phyloP scores from a whole-genome alignment of 805 yeast genomes.

The Starmerella sp. region DNA sequence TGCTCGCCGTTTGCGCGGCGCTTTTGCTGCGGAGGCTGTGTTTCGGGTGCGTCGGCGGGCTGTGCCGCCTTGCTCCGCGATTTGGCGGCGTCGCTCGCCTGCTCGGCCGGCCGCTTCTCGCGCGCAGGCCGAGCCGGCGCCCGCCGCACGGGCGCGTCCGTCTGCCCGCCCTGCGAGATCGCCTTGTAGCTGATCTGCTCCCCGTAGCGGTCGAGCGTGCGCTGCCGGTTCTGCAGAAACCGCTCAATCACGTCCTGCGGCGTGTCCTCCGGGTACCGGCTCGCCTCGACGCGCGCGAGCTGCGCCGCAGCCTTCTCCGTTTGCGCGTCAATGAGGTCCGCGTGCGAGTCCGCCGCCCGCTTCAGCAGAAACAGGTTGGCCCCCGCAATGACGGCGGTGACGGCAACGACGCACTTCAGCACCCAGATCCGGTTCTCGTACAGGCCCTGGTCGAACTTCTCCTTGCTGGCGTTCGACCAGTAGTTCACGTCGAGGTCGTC shows the following conservation, averaged over 20 bases:
- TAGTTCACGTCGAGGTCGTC: constrained; percentile 9
- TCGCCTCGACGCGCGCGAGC: constrained; percentile 37
- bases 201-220: constrained; percentile 16
- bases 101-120: not conserved
- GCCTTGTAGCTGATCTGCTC: constrained; percentile 9
- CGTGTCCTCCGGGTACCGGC: constrained; percentile 43
- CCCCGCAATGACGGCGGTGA: constrained; percentile 32
- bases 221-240: constrained; percentile 35
- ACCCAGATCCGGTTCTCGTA: constrained; percentile 33
- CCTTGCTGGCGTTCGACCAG: constrained; percentile 27
- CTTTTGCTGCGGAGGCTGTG: not conserved
- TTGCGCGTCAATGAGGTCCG: constrained; percentile 17
- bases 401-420: constrained; percentile 35
- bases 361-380: constrained; percentile 32
- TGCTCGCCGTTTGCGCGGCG: constrained; percentile 1
- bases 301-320: constrained; percentile 27
- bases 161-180: not conserved
- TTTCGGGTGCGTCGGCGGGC: not conserved
- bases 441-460: constrained; percentile 33
- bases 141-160: not conserved
- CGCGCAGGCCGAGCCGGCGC: not conserved
- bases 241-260: constrained; percentile 43
- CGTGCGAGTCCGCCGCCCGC: constrained; percentile 19
- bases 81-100: not conserved
- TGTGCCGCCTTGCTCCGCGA: not conserved